phyloP scores from a whole-genome alignment of 1,284 basidiomycete species.

The Papiliotrema laurentii region DNA sequence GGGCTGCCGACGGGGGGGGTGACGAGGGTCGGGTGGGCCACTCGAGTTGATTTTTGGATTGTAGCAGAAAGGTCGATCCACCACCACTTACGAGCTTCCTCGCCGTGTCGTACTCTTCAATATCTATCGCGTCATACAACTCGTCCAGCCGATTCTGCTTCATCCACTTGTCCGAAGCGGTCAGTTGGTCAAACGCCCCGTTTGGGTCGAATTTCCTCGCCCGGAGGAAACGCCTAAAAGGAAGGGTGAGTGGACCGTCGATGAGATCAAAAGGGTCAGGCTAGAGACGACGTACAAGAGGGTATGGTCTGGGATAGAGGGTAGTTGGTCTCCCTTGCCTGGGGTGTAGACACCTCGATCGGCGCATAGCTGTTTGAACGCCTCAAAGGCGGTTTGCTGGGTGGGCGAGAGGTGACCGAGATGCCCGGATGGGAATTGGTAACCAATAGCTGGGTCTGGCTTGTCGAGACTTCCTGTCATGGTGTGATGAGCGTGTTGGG shows the following conservation, averaged over 20 bases:
- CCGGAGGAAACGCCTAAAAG: constrained; percentile 17
- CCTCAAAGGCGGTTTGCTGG: constrained; percentile 6
- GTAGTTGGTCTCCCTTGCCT: not conserved
- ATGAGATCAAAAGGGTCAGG: not conserved
- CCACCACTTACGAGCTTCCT: constrained; percentile 11
- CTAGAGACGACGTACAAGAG: constrained; percentile 5
- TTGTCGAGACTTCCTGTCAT: not conserved
- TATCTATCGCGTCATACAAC: constrained; percentile 12
- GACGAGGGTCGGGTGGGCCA: not conserved
- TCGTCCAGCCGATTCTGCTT: constrained; percentile 8
- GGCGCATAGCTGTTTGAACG: constrained; percentile 12
- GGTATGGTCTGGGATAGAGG: constrained; percentile 8
- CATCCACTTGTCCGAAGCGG: constrained; percentile 12
- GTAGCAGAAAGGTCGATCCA: not conserved
- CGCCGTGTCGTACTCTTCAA: constrained; percentile 15
- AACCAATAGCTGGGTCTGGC: not conserved
- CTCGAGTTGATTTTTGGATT: not conserved
- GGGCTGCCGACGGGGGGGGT: not conserved
- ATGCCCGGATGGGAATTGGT: constrained; percentile 12
- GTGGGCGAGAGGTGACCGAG: constrained; percentile 11
- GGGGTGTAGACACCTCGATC: constrained; percentile 8
- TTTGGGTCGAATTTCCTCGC: constrained; percentile 14
- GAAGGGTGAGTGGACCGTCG: too few relatives aligned
- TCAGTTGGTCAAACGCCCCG: constrained; percentile 14
- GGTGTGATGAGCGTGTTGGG: too few relatives aligned